Evolutionary conservation across 2,329 filamentous ascomycete genomes (phyloP).

Genomic region (Aspergillus unguis): DNA sequence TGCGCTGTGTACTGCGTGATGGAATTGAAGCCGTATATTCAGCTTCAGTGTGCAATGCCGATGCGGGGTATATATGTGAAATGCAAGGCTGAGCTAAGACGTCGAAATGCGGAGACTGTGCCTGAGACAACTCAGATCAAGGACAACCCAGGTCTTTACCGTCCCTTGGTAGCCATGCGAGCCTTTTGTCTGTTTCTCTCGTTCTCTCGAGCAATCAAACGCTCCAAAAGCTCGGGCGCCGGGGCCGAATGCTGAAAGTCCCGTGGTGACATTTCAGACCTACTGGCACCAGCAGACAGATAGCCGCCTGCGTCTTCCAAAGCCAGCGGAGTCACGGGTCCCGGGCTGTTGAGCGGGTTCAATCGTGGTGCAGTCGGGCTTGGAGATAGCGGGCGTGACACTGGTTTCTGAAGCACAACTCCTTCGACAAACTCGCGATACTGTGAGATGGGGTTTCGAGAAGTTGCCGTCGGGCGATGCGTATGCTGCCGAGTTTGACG

Average conservation of each 20-base stretch:
- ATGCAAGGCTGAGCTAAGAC: neutral
- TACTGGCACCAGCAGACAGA: slow-evolving; percentile 33
- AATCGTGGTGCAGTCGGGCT: slow-evolving; percentile 45
- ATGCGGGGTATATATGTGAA: slow-evolving; percentile 10
- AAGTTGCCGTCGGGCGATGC: slow-evolving; percentile 32
- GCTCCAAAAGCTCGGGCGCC: slow-evolving; percentile 32
- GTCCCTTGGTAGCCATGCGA: slow-evolving; percentile 27
- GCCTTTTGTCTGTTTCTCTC: slow-evolving; percentile 30
- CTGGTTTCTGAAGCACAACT: slow-evolving; percentile 29
- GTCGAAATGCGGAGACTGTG: slow-evolving; percentile 5
- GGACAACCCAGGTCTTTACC: slow-evolving; percentile 16
- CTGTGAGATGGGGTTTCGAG: slow-evolving; percentile 39
- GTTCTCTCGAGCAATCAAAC: slow-evolving; percentile 33
- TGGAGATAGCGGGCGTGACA: slow-evolving; percentile 25
- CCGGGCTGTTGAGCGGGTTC: slow-evolving; percentile 45
- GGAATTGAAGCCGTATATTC: too few species aligned
- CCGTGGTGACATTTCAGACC: slow-evolving; percentile 19
- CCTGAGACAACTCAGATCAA: neutral
- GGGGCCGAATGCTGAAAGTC: slow-evolving; percentile 24
- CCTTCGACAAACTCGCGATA: slow-evolving; percentile 44
- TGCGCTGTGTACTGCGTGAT: too few species aligned
- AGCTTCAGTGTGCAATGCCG: slow-evolving; percentile 1
- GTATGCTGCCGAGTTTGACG: slow-evolving; percentile 32
- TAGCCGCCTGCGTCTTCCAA: slow-evolving; percentile 43
- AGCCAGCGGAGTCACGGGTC: slow-evolving; percentile 45